phyloP scores from a whole-genome alignment of 441 rosid genomes.

The Croton laevigatus region DNA sequence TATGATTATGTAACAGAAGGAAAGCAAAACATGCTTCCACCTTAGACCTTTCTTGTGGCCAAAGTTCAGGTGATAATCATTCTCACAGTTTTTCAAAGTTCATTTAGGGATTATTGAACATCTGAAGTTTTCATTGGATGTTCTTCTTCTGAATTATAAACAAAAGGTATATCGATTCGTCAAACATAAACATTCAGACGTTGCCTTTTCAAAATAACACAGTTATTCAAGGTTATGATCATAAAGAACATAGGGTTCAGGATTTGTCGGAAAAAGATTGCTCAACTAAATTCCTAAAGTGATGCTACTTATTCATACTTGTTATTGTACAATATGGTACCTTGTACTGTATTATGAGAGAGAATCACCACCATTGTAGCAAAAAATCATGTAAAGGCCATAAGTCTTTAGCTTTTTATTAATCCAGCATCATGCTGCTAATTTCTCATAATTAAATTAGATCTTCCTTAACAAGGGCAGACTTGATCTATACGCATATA shows the following conservation, averaged over 20 bases:
- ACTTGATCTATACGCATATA: conserved; percentile 8
- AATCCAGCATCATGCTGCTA: not conserved
- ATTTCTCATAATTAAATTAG: not conserved
- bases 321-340: not conserved
- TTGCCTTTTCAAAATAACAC: not conserved
- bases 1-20: conserved; percentile 15
- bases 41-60: not conserved
- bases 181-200: not conserved
- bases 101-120: not conserved
- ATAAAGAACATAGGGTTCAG: not conserved
- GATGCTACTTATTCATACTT: not conserved
- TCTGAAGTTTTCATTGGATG: not conserved
- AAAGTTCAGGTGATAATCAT: not conserved
- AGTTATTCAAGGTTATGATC: not conserved
- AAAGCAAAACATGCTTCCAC: not conserved
- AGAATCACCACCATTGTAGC: not conserved
- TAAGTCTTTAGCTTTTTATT: not conserved
- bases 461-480: conserved; percentile 5
- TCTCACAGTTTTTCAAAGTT: not conserved
- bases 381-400: not conserved
- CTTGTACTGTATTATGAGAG: not conserved
- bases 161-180: not conserved
- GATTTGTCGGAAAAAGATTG: not conserved
- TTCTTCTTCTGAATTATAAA: not conserved
- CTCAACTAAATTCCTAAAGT: not conserved